phyloP scores from a whole-genome alignment of 2,329 filamentous ascomycete species.

The Trichophyton rubrum region DNA sequence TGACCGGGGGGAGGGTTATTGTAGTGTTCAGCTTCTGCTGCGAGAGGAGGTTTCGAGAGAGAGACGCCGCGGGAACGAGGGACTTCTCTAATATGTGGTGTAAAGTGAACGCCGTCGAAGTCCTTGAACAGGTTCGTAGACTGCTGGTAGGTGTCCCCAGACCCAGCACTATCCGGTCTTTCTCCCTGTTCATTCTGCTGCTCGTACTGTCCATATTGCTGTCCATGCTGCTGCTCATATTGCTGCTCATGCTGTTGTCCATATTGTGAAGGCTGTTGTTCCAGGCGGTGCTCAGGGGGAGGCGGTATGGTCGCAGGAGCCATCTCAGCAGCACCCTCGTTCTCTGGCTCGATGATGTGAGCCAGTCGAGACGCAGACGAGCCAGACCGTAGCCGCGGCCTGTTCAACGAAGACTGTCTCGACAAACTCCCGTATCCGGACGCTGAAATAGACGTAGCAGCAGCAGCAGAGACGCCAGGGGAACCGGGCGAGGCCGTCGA shows the following conservation, averaged over 20 bases:
- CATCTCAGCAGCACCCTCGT: conserved; percentile 20
- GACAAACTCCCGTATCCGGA: conserved; percentile 25
- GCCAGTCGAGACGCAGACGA: conserved; percentile 28
- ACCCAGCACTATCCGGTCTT: conserved; percentile 30
- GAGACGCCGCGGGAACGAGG: conserved; percentile 24
- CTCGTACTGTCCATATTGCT: background rate
- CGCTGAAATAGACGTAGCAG: background rate
- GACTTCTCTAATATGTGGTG: conserved; percentile 19
- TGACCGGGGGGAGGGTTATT: conserved; percentile 46
- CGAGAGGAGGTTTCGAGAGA: conserved; percentile 29
- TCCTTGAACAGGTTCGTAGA: conserved; percentile 34
- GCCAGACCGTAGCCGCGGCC: conserved; percentile 24
- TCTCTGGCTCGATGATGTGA: conserved; percentile 29
- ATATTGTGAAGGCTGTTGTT: background rate
- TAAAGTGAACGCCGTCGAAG: conserved; percentile 40
- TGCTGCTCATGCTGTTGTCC: background rate
- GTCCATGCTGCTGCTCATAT: background rate
- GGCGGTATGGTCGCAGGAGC: conserved; percentile 11
- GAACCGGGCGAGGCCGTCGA: conserved; percentile 23
- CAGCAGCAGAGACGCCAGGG: background rate
- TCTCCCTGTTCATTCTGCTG: conserved; percentile 10
- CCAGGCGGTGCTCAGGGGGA: conserved; percentile 1
- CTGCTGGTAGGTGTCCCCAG: conserved; percentile 37
- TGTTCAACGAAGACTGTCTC: conserved; percentile 26
- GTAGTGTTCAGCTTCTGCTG: conserved; percentile 27